Evolutionary conservation across 805 yeast species (phyloP).

Genomic region (Brettanomyces sp.): DNA sequence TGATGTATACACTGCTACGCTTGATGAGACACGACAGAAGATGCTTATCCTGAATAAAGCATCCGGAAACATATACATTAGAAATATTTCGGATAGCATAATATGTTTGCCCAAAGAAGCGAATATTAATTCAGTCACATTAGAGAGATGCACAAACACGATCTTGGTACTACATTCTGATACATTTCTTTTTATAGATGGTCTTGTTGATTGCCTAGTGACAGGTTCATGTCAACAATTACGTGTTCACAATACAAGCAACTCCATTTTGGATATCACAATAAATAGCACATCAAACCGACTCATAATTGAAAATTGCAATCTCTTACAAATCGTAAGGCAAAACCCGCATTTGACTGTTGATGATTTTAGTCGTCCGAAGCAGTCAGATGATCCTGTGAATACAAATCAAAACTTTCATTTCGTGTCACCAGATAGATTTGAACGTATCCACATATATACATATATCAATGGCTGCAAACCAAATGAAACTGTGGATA

Average conservation of each 20-base stretch:
- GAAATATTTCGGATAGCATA: not conserved
- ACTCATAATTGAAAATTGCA: conserved; percentile 19
- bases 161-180: conserved; percentile 10
- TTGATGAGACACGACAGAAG: not conserved
- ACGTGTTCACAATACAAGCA: conserved; percentile 14
- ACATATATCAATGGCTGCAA: too few relatives aligned
- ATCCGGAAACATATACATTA: not conserved
- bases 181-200: conserved; percentile 14
- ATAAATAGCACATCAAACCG: conserved; percentile 10
- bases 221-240: conserved; percentile 17
- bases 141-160: conserved; percentile 10
- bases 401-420: too few relatives aligned
- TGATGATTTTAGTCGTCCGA: conserved; percentile 19
- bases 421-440: too few relatives aligned
- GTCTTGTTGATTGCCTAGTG: conserved; percentile 8
- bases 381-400: too few relatives aligned
- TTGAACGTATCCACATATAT: too few relatives aligned
- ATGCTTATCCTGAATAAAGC: not conserved
- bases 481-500: too few relatives aligned
- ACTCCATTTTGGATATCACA: conserved; percentile 7
- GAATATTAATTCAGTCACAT: conserved; percentile 11
- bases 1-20: not conserved
- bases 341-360: conserved; percentile 7
- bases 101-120: not conserved
- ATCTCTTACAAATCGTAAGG: conserved; percentile 8